These are phyloP conservation scores for Suillus americanus DNA, from an alignment of 768 basidiomycete species.

Conservation along the genomic window DNA sequence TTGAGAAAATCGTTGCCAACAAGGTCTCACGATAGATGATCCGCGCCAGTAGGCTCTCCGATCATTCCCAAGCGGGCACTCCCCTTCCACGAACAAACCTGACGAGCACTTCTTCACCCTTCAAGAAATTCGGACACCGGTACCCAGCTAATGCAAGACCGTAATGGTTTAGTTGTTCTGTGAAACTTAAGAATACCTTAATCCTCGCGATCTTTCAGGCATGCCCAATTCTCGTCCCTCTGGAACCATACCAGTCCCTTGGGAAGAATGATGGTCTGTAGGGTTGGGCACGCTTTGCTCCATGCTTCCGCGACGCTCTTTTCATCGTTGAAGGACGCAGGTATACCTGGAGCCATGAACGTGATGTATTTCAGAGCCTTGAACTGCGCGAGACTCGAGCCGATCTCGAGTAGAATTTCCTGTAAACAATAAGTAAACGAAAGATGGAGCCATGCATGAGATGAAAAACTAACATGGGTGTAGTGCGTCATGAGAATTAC, in stretches of 20 bases:
- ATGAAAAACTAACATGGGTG: slow-evolving; percentile 39
- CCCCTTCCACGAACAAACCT: not conserved
- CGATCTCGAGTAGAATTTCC: slow-evolving; percentile 44
- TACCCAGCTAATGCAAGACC: not conserved
- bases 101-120: not conserved
- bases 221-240: slow-evolving; percentile 25
- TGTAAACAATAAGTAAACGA: slow-evolving; percentile 16
- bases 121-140: no score
- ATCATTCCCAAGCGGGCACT: not conserved
- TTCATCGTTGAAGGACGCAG: slow-evolving; percentile 38
- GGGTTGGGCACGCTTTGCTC: slow-evolving; percentile 58
- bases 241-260: slow-evolving; percentile 62
- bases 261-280: slow-evolving; percentile 64
- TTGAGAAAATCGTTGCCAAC: not conserved
- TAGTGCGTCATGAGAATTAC: slow-evolving; percentile 54
- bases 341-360: slow-evolving; percentile 48
- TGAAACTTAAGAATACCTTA: not conserved
- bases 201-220: slow-evolving; percentile 15
- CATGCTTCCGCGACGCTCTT: slow-evolving; percentile 51
- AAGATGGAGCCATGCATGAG: no score
- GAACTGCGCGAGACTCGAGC: slow-evolving; percentile 42
- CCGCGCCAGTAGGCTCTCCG: not conserved
- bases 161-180: not conserved
- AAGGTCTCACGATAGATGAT: not conserved
- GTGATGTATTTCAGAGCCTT: slow-evolving; percentile 50